Percentiles rank a stretch among this genome's conserved stretches.
Conservation (phyloP, 2,329 filamentous ascomycete genomes). For the Talaromyces verruculosus region DNA sequence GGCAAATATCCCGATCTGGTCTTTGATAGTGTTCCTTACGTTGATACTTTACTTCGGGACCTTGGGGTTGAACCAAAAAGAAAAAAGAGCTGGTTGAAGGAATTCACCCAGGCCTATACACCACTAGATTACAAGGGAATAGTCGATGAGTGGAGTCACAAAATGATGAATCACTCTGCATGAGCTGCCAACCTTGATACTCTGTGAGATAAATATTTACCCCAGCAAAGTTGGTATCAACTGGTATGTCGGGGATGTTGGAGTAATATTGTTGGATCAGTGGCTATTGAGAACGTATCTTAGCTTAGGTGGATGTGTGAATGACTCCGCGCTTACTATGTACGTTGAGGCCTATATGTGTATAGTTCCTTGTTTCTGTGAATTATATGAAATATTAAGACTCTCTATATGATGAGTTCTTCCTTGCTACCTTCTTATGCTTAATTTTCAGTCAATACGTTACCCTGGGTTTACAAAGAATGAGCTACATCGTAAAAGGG, state of each 20-base stretch:
- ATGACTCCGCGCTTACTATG: no score
- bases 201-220: neutral
- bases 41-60: neutral
- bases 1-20: neutral
- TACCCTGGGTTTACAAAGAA: no score
- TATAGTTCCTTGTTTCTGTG: no score
- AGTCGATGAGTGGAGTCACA: neutral
- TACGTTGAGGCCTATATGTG: no score
- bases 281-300: no score
- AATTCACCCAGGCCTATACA: neutral
- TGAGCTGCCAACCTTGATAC: neutral
- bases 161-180: neutral
- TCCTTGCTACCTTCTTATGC: no score
- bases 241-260: neutral
- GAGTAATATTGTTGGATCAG: no score
- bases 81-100: neutral
- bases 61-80: neutral
- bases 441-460: no score
- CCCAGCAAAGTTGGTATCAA: neutral
- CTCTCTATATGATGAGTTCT: no score
- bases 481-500: neutral
- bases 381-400: no score
- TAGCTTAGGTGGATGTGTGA: no score
- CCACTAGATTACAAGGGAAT: neutral
- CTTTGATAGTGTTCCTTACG: neutral